Evolutionary conservation across 2,329 filamentous ascomycete species (phyloP), one percentile per base, ranked within the genome.

Genomic region (Hymenoscyphus linearis): DNA sequence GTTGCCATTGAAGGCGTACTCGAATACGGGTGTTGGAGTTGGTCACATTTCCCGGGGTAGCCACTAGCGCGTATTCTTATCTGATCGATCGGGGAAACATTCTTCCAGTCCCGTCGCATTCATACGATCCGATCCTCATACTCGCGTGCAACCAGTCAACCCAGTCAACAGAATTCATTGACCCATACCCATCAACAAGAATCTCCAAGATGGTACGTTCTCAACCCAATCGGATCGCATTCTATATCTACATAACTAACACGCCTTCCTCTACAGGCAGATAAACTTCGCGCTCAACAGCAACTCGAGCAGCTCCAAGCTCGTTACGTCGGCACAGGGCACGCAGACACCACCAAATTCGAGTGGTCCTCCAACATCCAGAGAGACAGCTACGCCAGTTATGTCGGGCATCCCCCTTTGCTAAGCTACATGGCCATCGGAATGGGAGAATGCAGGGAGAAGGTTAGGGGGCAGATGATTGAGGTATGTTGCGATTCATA

Each of bases 341-440:
- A 97, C 76, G 91, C 93, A 52, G 95, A 99, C 78, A 98, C 93
- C 14, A 96, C 92, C 27, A 96, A 91, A 76, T 95, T 95, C 86
- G 95, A 99, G 78, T 99, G 93, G 92, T 89, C 89, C 57, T 93
- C 90, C 63, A 99, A 98, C 79, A 93, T 98, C 73, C 85, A 92
- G 73, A 92, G 95, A 74, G 95, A 99, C 79, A 96, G 89, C 25
- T 93, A 93, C 74, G 85, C 92, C 22, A 92, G 87, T 65, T 93
- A 96, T 70, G 84, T 95, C 66, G 95, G 95, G 22, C 95, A 99
- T 74, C 90, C 92, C 16, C 89, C 92, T 7, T 81, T 97, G 63
- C 81, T 98, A 16, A 86, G 90, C 44, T 97, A 96, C 75, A 92
- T 97, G 80, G 84, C 90, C 18, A 86, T 98, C 56, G 93, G 93